Evolutionary conservation across 1,139 yeast genomes (phyloP).

Genomic region (Taphrina deformans): DNA sequence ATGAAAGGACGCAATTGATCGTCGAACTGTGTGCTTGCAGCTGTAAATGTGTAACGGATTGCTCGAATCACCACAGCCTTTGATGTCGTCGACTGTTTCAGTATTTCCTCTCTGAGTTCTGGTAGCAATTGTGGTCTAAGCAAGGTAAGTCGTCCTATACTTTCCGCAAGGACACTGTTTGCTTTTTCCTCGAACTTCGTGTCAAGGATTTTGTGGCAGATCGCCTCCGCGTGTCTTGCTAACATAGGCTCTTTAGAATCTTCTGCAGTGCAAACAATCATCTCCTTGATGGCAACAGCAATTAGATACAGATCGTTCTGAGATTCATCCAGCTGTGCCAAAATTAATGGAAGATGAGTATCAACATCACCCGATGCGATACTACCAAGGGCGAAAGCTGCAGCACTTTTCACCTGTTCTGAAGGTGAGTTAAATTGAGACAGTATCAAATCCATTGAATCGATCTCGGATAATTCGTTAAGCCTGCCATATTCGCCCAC

Average conservation of each 20-base stretch:
- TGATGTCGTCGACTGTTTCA: slow-evolving; percentile 40
- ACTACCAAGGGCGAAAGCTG: slow-evolving; percentile 59
- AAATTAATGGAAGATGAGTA: slow-evolving; percentile 46
- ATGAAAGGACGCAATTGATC: slow-evolving; percentile 45
- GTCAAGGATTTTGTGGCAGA: slow-evolving; percentile 43
- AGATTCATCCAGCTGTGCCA: slow-evolving; percentile 46
- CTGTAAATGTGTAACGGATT: slow-evolving; percentile 45
- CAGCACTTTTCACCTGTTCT: slow-evolving; percentile 50
- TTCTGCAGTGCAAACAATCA: slow-evolving; percentile 30
- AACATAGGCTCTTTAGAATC: background rate
- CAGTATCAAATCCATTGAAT: slow-evolving; percentile 44
- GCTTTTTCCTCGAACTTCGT: slow-evolving; percentile 40
- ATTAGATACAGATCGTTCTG: slow-evolving; percentile 41
- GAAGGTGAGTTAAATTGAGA: slow-evolving; percentile 36
- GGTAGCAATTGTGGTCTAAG: slow-evolving; percentile 44
- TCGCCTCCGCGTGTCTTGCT: slow-evolving; percentile 36
- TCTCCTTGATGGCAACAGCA: slow-evolving; percentile 36
- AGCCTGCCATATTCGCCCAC: slow-evolving; percentile 21
- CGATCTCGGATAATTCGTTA: slow-evolving; percentile 38
- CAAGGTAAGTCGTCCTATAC: slow-evolving; percentile 46
- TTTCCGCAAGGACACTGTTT: slow-evolving; percentile 46
- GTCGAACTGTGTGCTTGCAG: slow-evolving; percentile 40
- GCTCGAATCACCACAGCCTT: slow-evolving; percentile 46
- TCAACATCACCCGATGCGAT: slow-evolving; percentile 50
- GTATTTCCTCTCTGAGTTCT: slow-evolving; percentile 41